Evolutionary conservation across 306 rosid genomes (phyloP).

Genomic region (Cajanus cajan): DNA sequence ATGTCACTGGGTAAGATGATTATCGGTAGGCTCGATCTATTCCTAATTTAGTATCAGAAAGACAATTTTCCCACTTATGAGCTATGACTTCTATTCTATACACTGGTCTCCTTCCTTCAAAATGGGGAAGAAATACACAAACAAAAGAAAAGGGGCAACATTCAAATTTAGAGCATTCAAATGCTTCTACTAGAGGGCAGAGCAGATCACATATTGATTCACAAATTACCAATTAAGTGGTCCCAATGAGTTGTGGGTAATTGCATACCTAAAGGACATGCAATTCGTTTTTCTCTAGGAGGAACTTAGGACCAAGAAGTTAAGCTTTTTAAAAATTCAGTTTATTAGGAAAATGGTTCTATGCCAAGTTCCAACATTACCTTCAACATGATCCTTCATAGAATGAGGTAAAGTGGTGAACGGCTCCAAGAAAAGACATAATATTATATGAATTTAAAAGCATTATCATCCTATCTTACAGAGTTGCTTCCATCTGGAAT

Average conservation of each 20-base stretch:
- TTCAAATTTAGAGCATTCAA: no score
- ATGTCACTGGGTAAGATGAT: neutral
- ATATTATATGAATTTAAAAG: neutral
- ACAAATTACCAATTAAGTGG: neutral
- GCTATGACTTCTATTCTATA: neutral
- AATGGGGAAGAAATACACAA: neutral
- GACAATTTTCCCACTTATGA: neutral
- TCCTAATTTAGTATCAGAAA: neutral
- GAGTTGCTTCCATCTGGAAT: neutral
- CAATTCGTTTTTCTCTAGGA: neutral
- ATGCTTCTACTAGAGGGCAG: neutral
- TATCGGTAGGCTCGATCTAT: neutral
- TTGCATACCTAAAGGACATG: neutral
- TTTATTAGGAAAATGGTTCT: neutral
- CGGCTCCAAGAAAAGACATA: neutral
- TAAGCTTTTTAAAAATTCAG: neutral
- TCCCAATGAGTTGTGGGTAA: neutral
- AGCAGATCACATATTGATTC: neutral
- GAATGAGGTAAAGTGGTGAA: neutral
- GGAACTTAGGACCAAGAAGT: neutral
- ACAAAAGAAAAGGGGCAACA: neutral
- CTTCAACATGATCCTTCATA: neutral
- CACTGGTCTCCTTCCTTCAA: neutral
- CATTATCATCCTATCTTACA: constrained; percentile 1
- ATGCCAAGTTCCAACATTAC: neutral